Conservation (phyloP, 1,139 yeast species). For the Suhomyces terraborum region DNA sequence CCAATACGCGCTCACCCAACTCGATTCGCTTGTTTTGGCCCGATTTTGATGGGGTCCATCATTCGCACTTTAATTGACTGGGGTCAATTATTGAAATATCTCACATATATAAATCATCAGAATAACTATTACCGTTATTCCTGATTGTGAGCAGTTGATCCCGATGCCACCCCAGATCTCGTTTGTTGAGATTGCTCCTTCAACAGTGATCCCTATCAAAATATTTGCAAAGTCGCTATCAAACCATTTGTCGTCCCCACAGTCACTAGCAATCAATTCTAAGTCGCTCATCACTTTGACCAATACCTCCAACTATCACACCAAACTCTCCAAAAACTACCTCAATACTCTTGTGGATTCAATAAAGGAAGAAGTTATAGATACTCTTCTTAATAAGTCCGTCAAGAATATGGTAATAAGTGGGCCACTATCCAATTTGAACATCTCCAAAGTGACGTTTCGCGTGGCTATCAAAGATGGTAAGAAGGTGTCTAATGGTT, state of each 20-base stretch:
- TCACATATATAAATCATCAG: too few species aligned
- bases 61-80: too few species aligned
- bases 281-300: conserved; percentile 21
- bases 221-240: conserved; percentile 17
- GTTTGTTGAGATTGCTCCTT: conserved; percentile 15
- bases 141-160: too few species aligned
- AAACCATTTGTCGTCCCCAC: neutral
- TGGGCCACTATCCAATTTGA: conserved; percentile 6
- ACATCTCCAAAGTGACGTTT: conserved; percentile 4
- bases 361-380: conserved; percentile 12
- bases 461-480: conserved; percentile 4
- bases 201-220: conserved; percentile 18
- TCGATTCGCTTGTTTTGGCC: too few species aligned
- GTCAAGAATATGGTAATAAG: conserved; percentile 10
- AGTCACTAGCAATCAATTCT: conserved; percentile 20
- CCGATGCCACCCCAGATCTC: conserved; percentile 25
- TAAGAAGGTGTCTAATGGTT: too few species aligned
- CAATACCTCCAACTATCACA: conserved; percentile 19
- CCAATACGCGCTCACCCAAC: too few species aligned
- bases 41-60: too few species aligned
- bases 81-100: too few species aligned
- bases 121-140: too few species aligned
- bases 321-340: conserved; percentile 20
- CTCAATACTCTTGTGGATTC: conserved; percentile 17
- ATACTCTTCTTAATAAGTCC: conserved; percentile 12